Conservation (phyloP, 1,284 basidiomycete species). For the Omphalotus olearius region DNA sequence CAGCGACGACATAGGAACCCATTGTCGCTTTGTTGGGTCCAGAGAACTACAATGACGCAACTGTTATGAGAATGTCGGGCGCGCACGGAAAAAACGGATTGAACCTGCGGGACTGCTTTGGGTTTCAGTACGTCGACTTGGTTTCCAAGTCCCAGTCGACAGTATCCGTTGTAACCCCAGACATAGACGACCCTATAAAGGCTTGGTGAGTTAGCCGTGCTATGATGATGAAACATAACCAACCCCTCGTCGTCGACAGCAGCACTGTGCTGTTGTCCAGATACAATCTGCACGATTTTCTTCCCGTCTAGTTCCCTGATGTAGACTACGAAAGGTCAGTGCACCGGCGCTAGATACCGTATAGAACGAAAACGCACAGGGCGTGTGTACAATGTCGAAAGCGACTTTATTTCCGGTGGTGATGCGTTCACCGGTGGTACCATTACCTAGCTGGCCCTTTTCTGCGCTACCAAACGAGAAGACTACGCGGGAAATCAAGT, state of each 20-base stretch:
- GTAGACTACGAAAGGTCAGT: constrained; percentile 43
- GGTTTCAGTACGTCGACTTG: constrained; percentile 80
- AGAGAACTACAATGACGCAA: background rate
- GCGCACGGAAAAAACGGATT: constrained; percentile 1
- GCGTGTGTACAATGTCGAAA: constrained; percentile 76
- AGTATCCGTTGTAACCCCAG: constrained; percentile 86
- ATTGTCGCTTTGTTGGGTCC: constrained; percentile 44
- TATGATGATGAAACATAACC: constrained; percentile 17
- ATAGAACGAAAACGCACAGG: constrained; percentile 44
- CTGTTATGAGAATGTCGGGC: background rate
- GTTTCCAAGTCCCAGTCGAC: constrained; percentile 78
- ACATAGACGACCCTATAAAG: constrained; percentile 65
- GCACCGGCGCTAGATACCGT: constrained; percentile 4
- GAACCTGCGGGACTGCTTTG: constrained; percentile 70
- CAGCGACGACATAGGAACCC: constrained; percentile 69
- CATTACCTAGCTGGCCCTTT: constrained; percentile 90
- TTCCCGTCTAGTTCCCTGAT: constrained; percentile 72
- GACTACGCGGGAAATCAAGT: constrained; percentile 38
- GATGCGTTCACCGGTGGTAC: constrained; percentile 85
- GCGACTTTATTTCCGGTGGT: constrained; percentile 79
- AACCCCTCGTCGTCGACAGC: constrained; percentile 78
- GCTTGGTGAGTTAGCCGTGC: background rate
- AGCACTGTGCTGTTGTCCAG: constrained; percentile 83
- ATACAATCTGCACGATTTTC: constrained; percentile 77
- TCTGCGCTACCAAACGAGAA: constrained; percentile 91